Base-by-base conservation (phyloP, 2,329 filamentous ascomycete species). In the Pestalotiopsis sp. region DNA sequence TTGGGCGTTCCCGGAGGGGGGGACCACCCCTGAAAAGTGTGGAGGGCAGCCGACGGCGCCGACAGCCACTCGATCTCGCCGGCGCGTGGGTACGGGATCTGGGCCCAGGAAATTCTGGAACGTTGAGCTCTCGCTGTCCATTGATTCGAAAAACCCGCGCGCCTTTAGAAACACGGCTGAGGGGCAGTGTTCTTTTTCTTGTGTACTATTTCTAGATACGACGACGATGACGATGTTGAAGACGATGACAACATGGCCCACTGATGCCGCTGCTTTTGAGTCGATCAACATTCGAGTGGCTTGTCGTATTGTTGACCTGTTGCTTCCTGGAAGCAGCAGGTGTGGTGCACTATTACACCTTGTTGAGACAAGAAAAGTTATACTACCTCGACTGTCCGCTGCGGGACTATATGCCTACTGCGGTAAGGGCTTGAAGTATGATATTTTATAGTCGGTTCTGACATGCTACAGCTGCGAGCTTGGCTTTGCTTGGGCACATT, bases 141-240 rank as follows among this genome's bases (percentile, higher is more conserved):
- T 17, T 38, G 41, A 62, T 31, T 58, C 45, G 58, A 59, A 52
- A 49, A 64, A 36, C 63, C 64, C 67, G 68, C 68, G 68, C 68
- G 68, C 68, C 38, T 67, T 65, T 67, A 49, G 68, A 69, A 67
- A 69, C 63, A 66, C 59, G 45, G 27, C 39, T 59, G 13, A 12
- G 68, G 58, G 59, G 68, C 68, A 60, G 60, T 64, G 64, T 23
- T 9, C 17, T n/a, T 52, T 9, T 17, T 23, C 17, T 41, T 45
- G 14, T 38, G 31, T 23, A 23, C 36, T 62, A 23, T n/a, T 17
- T 36, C 11, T n/a, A 62, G 59, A 38, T 41, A 45, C 20, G 39
- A 52, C 25, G 59, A 62, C 31, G 1, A 36, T 36, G 31, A 36
- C 31, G 31, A 36, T 36, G 31, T 36, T 36, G 31, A 36, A 1